These are phyloP conservation scores for Paecilomyces dactylethromorphus DNA, from an alignment of 2,329 filamentous ascomycete genomes.

Conservation along the genomic window DNA sequence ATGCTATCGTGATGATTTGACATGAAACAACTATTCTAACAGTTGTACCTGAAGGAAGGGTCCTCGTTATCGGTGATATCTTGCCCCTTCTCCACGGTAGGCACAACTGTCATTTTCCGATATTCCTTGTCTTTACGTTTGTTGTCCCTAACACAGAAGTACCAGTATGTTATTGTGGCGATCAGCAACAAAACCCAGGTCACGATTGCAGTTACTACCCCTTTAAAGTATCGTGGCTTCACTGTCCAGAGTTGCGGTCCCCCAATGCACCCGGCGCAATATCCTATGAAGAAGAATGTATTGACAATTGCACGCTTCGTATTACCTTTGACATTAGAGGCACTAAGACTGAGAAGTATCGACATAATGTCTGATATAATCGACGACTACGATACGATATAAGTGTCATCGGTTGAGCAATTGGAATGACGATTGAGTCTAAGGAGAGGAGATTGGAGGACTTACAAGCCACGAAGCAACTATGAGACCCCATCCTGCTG, in stretches of 20 bases:
- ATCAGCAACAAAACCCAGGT: constrained; percentile 38
- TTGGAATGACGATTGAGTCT: background rate
- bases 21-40: background rate
- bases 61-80: constrained; percentile 6
- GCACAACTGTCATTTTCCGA: background rate
- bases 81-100: background rate
- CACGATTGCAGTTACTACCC: constrained; percentile 41
- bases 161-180: constrained; percentile 26
- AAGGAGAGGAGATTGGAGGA: background rate
- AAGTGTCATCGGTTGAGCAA: background rate
- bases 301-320: constrained; percentile 45
- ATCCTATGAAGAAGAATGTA: constrained; percentile 46
- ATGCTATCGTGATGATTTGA: background rate
- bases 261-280: constrained; percentile 42
- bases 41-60: constrained; percentile 3
- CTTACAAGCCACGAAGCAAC: constrained; percentile 41
- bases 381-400: constrained; percentile 23
- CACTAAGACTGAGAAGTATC: constrained; percentile 38
- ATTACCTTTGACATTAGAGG: constrained; percentile 48
- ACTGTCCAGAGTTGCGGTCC: constrained; percentile 45
- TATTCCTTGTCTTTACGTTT: background rate
- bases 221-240: constrained; percentile 39
- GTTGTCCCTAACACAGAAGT: constrained; percentile 31
- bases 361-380: constrained; percentile 39
- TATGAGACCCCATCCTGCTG: constrained; percentile 43